These are phyloP conservation scores for Torulaspora microellipsoides DNA, from an alignment of 805 yeast genomes.

Conservation along the genomic window DNA sequence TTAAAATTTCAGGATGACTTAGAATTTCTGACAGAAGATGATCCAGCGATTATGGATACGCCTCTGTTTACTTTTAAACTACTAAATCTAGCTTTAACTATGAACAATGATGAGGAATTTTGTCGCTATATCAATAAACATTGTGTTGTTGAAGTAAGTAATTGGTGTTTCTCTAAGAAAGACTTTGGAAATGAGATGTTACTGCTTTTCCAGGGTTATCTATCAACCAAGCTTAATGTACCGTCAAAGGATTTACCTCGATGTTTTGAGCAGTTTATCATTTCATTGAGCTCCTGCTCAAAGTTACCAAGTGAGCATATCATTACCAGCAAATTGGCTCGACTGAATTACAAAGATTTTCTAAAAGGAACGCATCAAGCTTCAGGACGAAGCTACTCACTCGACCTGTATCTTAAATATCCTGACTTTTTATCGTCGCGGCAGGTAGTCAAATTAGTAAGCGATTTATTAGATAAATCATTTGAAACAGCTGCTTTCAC, in stretches of 20 bases:
- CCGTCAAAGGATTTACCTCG: conserved; percentile 5
- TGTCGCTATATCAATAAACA: conserved; percentile 16
- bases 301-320: conserved; percentile 3
- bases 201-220: conserved; percentile 18
- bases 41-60: conserved; percentile 3
- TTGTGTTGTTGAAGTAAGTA: conserved; percentile 19
- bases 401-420: conserved; percentile 10
- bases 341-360: conserved; percentile 23
- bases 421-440: conserved; percentile 6
- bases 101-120: conserved; percentile 18
- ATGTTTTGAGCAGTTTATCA: conserved; percentile 5
- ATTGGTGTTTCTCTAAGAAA: conserved; percentile 17
- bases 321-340: conserved; percentile 14
- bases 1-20: conserved; percentile 35
- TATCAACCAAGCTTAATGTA: conserved; percentile 9
- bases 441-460: not conserved
- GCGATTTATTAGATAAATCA: not conserved
- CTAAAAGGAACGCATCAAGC: conserved; percentile 8
- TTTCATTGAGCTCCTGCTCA: not conserved
- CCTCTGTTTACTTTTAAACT: conserved; percentile 17
- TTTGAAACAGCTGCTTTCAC: too few relatives aligned
- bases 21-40: conserved; percentile 31
- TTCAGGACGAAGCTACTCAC: conserved; percentile 11
- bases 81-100: conserved; percentile 20
- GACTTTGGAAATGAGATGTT: conserved; percentile 3